Evolutionary conservation across 208 protist genomes (phyloP).

Genomic region (Trypanosoma avium): DNA sequence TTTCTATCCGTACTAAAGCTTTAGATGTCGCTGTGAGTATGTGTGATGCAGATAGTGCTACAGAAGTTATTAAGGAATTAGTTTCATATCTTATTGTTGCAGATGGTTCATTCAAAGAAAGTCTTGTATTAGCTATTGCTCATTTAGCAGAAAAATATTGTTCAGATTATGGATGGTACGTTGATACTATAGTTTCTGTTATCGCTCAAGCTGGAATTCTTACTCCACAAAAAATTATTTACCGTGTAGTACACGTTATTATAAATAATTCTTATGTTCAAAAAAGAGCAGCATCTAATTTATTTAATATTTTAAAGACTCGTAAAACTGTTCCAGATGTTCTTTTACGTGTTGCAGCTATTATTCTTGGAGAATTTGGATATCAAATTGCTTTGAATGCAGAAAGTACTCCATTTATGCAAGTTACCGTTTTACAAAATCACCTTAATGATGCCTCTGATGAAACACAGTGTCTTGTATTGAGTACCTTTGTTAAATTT

Average conservation of each 20-base stretch:
- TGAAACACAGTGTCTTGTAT: slow-evolving; percentile 88
- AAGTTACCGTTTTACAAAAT: slow-evolving; percentile 84
- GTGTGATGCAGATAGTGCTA: slow-evolving; percentile 92
- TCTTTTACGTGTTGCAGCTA: slow-evolving; percentile 77
- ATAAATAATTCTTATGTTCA: slow-evolving; percentile 96
- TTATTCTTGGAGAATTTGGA: slow-evolving; percentile 98
- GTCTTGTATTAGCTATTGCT: slow-evolving; percentile 95
- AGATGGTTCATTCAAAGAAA: slow-evolving; percentile 92
- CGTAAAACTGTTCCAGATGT: slow-evolving; percentile 42
- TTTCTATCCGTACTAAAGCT: slow-evolving; percentile 96
- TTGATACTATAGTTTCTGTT: slow-evolving; percentile 96
- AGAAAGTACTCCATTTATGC: slow-evolving; percentile 65
- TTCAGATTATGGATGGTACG: slow-evolving; percentile 93
- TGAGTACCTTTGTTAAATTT: slow-evolving; percentile 96
- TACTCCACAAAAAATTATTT: slow-evolving; percentile 93
- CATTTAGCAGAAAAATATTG: slow-evolving; percentile 96
- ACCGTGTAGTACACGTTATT: slow-evolving; percentile 94
- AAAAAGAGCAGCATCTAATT: slow-evolving; percentile 90
- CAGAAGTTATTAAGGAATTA: slow-evolving; percentile 94
- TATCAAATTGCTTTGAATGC: slow-evolving; percentile 95
- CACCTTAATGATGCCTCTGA: slow-evolving; percentile 67
- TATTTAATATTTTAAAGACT: slow-evolving; percentile 55
- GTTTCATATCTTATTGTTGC: slow-evolving; percentile 89
- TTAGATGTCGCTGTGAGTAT: slow-evolving; percentile 97
- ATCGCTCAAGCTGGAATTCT: slow-evolving; percentile 96